Conservation (phyloP, 257 asterid species). For the Perilla frutescens region DNA sequence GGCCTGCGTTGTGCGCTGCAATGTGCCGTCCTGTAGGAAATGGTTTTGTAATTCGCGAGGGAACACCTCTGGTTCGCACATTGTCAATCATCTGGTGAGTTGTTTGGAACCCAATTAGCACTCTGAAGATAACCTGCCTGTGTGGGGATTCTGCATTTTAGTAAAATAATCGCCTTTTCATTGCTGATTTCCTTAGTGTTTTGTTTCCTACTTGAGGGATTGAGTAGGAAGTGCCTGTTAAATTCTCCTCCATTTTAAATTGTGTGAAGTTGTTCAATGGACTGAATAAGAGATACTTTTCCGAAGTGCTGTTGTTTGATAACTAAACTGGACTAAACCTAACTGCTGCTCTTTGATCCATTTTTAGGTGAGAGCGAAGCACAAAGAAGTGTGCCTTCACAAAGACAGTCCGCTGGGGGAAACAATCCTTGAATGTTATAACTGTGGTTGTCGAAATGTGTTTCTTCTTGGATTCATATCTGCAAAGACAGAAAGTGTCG, state of each 20-base stretch:
- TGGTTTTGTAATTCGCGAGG: constrained; percentile 99
- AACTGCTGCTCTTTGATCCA: constrained; percentile 3
- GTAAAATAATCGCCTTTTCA: background rate
- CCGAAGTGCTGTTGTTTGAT: background rate
- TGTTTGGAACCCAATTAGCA: constrained; percentile 1
- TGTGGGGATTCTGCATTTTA: constrained; percentile 1
- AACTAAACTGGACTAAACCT: background rate
- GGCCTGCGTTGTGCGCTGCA: constrained; percentile 93
- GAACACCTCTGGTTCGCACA: constrained; percentile 98
- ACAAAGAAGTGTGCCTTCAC: constrained; percentile 99
- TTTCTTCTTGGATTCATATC: constrained; percentile 98
- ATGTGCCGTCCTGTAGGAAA: constrained; percentile 92
- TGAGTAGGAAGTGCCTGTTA: background rate
- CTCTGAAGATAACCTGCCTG: background rate
- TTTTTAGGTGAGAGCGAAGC: constrained; percentile 96
- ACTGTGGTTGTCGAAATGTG: constrained; percentile 98
- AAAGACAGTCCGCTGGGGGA: constrained; percentile 99
- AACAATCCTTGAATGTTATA: constrained; percentile 94
- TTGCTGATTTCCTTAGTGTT: background rate
- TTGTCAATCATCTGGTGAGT: constrained; percentile 96
- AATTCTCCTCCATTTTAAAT: background rate
- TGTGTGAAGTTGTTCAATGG: background rate
- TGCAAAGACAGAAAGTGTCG: constrained; percentile 98
- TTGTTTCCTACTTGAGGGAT: background rate
- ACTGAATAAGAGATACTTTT: background rate